Base-by-base conservation (phyloP, 768 basidiomycete genomes). In the Candolleomyces aberdarensis region DNA sequence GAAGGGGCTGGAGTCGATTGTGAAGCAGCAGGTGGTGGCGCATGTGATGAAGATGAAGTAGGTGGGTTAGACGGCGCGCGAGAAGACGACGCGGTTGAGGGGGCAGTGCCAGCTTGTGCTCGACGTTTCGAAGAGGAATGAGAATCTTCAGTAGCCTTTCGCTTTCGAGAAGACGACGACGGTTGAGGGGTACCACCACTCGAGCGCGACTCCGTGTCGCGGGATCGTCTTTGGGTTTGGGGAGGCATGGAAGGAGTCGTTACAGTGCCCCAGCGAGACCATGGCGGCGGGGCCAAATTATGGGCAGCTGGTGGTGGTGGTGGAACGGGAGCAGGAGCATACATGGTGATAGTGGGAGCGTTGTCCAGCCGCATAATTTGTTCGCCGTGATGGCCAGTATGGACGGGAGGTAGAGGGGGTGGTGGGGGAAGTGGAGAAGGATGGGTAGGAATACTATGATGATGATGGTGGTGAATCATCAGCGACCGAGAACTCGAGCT, bases 231-330 rank as follows among this genome's bases (percentile, higher is more conserved):
- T 51, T 79, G 77, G 2, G 78, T 77, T 6, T 78, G 76, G 10
- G 79, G 78, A 19, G 80, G 81, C 66, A 74, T 75, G 9, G 76
- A 70, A 11, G 80, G 80, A 0, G 80, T 82, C 3, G 80, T 70
- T 62, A 80, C 73, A 4, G 77, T 72, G n/a, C 76, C 77, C 80
- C 78, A 79, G 59, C 80, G 69, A 57, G 81, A 80, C 80, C 81
- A 82, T 14, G 80, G 78, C 41, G 78, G 76, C 1, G 79, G 76
- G 1, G 73, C 71, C 5, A 68, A 66, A 44, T 62, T 59, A 36
- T 57, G 59, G 26, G 56, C 58, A 19, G 55, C 11, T 26, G 62
- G 26, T 7, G 57, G 58, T 9, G 62, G 62, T 43, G 61, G 59
- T 40, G 53, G 62, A 9, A 58, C 40, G 13, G 56, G 50, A 9